phyloP scores from a whole-genome alignment of 208 protist species.

The Leishmania arabica region DNA sequence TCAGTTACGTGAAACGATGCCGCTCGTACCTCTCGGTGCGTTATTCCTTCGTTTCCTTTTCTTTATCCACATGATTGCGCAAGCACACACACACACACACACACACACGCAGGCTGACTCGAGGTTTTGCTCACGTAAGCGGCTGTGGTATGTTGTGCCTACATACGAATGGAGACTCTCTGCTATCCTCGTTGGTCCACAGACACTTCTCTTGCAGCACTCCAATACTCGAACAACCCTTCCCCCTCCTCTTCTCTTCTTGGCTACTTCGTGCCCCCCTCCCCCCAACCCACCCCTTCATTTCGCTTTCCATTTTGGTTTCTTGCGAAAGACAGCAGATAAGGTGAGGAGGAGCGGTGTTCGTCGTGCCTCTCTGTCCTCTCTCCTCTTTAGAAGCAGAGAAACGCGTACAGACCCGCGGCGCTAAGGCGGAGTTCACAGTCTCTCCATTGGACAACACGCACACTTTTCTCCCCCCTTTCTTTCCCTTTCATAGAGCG shows the following conservation, averaged over 20 bases:
- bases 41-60: slow-evolving; percentile 5
- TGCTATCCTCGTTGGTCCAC: not conserved
- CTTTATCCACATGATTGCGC: not conserved
- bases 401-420: not conserved
- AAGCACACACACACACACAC: not conserved
- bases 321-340: not conserved
- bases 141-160: not conserved
- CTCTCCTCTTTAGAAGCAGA: not conserved
- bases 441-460: not conserved
- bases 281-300: not conserved
- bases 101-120: not conserved
- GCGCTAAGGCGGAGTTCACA: not conserved
- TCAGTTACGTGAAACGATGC: too few relatives aligned
- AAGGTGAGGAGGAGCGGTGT: not conserved
- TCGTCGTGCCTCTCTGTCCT: not conserved
- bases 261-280: not conserved
- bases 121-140: not conserved
- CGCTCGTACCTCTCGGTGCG: not conserved
- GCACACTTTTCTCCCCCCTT: not conserved
- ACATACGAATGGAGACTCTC: not conserved
- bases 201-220: not conserved
- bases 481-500: not conserved
- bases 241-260: not conserved
- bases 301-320: not conserved
- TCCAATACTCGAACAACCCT: not conserved